Base-by-base conservation (phyloP, 805 yeast species). In the Candida vaughaniae region DNA sequence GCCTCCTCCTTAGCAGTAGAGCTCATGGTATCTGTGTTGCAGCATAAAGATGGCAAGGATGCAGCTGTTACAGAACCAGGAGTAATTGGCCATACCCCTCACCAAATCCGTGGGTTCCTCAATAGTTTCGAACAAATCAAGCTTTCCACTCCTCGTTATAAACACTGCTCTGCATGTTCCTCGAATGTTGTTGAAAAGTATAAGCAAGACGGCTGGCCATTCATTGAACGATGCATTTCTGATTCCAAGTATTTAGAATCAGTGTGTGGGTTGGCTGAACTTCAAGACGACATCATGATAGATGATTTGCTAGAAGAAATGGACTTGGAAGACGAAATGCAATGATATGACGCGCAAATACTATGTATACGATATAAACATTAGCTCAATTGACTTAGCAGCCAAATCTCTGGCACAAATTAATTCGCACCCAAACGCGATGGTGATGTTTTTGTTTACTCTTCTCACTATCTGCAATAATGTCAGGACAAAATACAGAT, bases 1-100 rank as follows among this genome's bases (percentile, higher is more conserved):
- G 97, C 98, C 0, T 77, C 95, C 0, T 78, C 96, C 0, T 64
- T 82, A 25, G 95, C 95, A 0, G 95, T 86, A 1, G 99, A 93
- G 56, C 61, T 93, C 5, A 53, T 88, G 43, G 85, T 85, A 0
- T 77, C 93, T 1, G 43, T 86, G 0, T 50, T 87, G 26, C 97
- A 91, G 56, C 83, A 82, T 47, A 78, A 78, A 0, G 55, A 61
- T 5, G 66, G 67, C 15, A 75, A 74, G 16, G 49, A 53, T 17
- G 80, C 80, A 0, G 69, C 62, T 22, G 35, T 36, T n/a, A 29
- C 37, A 11, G 30, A 51, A n/a, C 18, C 38, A 10, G 42, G 49
- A 10, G 58, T 48, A 5, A 60, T 91, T 16, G 96, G 97, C 0
- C 75, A 73, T 1, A 60, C 81, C 2, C 95, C 96, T 0, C 99